Evolutionary conservation across 2,329 filamentous ascomycete genomes (phyloP).

Genomic region (Colletotrichum endophyticum): DNA sequence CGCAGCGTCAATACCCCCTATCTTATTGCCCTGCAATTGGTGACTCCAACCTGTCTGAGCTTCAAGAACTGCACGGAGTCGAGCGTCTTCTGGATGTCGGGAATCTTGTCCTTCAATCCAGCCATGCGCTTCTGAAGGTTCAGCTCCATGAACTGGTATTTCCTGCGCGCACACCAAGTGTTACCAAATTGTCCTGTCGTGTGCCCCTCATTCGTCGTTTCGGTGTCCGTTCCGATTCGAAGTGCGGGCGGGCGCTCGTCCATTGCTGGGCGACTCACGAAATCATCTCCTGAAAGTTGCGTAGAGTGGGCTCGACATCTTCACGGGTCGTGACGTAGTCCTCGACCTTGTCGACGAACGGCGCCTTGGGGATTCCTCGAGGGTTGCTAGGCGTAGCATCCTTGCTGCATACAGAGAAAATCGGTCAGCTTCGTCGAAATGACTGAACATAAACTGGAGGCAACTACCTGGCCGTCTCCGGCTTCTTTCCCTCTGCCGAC

Average conservation of each 20-base stretch:
- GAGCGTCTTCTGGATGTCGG: slow-evolving; percentile 94
- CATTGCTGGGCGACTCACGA: slow-evolving; percentile 63
- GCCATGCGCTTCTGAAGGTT: slow-evolving; percentile 85
- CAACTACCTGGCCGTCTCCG: slow-evolving; percentile 1
- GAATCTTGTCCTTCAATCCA: slow-evolving; percentile 91
- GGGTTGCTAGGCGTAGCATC: slow-evolving; percentile 72
- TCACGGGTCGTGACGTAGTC: slow-evolving; percentile 81
- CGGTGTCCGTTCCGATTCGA: not conserved
- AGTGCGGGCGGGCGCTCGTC: slow-evolving; percentile 15
- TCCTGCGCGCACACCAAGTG: slow-evolving; percentile 58
- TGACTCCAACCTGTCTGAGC: slow-evolving; percentile 66
- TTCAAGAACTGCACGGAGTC: slow-evolving; percentile 89
- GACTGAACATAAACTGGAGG: not conserved
- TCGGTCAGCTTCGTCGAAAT: not conserved
- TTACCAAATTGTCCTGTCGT: slow-evolving; percentile 6
- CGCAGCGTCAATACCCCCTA: not conserved
- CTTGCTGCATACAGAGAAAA: slow-evolving; percentile 35
- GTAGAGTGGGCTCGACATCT: slow-evolving; percentile 81
- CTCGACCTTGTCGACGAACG: slow-evolving; percentile 87
- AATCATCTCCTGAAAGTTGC: slow-evolving; percentile 92
- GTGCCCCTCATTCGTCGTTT: not conserved
- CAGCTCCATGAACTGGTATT: slow-evolving; percentile 99
- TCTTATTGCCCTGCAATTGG: not conserved
- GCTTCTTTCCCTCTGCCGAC: slow-evolving; percentile 17
- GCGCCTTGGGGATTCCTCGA: slow-evolving; percentile 81